phyloP scores from a whole-genome alignment of 1,139 yeast species.

The Hyphopichia fennica region DNA sequence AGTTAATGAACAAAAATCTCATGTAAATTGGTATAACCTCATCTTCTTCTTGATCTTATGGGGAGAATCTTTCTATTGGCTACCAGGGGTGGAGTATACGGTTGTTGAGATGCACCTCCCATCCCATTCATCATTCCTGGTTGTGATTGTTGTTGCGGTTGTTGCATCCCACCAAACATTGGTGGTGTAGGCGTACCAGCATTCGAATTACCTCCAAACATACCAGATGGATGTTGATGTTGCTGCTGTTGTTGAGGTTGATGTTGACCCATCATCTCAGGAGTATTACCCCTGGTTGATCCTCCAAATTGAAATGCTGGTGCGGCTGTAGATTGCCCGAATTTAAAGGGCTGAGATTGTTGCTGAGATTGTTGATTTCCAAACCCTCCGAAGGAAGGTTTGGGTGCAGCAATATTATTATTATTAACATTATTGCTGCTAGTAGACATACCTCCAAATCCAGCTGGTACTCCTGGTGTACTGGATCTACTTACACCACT shows the following conservation, averaged over 20 bases:
- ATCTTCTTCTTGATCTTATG: conserved; percentile 30
- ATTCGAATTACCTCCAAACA: background rate
- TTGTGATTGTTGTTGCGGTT: background rate
- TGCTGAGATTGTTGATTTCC: background rate
- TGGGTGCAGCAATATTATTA: background rate
- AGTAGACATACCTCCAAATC: conserved; percentile 5
- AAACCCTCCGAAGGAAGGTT: background rate
- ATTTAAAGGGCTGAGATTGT: conserved; percentile 8
- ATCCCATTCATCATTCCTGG: background rate
- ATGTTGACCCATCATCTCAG: background rate
- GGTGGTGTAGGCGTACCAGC: background rate
- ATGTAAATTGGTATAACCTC: no score
- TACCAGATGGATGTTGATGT: background rate
- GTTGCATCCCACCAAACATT: conserved; percentile 1
- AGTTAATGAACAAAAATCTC: no score
- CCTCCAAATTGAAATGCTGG: conserved; percentile 25
- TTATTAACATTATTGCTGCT: background rate
- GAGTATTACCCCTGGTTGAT: conserved; percentile 1
- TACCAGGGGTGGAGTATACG: conserved; percentile 6
- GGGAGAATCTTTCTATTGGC: conserved; percentile 19
- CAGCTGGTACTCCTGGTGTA: conserved; percentile 7
- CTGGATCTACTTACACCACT: conserved; percentile 1
- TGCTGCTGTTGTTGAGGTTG: conserved; percentile 3
- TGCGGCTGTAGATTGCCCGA: conserved; percentile 7
- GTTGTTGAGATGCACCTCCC: conserved; percentile 2